Conservation (phyloP, 2,329 filamentous ascomycete species). For the Aureobasidium pullulans region DNA sequence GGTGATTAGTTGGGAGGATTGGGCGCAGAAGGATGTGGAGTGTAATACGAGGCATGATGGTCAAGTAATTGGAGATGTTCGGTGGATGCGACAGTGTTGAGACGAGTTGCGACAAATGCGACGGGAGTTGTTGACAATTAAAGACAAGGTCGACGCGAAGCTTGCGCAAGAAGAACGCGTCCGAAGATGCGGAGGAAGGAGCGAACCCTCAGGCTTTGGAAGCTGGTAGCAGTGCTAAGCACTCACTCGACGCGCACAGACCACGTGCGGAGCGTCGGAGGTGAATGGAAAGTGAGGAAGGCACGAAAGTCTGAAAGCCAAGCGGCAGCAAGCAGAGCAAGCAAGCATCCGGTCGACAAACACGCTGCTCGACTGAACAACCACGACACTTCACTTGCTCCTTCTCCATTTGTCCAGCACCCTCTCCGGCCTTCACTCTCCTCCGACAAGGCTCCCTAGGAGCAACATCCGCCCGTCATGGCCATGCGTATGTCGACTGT, state of each 20-base stretch:
- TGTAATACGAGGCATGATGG: constrained; percentile 14
- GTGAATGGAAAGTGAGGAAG: constrained; percentile 3
- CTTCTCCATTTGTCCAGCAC: neutral
- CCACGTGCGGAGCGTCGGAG: neutral
- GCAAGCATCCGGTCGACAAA: neutral
- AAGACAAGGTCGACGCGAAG: neutral
- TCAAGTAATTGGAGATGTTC: neutral
- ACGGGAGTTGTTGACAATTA: neutral
- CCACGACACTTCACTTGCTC: neutral
- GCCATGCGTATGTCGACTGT: constrained; percentile 48
- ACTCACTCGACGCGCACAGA: neutral
- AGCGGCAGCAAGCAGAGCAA: neutral
- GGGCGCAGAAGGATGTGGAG: neutral
- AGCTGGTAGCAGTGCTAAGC: neutral
- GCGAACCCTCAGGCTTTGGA: neutral
- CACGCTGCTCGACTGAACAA: neutral
- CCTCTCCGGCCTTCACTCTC: neutral
- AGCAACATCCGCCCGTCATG: constrained; percentile 37
- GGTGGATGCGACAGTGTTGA: neutral
- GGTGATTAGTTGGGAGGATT: neutral
- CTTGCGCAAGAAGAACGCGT: constrained; percentile 1
- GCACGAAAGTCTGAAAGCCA: constrained; percentile 2
- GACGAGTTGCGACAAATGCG: constrained; percentile 1
- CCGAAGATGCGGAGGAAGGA: neutral
- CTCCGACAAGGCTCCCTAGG: constrained; percentile 10